Evolutionary conservation across 495 filamentous ascomycete genomes (phyloP), one percentile per base, ranked within the genome.

Genomic region (Friedmanniomyces endolithicus): DNA sequence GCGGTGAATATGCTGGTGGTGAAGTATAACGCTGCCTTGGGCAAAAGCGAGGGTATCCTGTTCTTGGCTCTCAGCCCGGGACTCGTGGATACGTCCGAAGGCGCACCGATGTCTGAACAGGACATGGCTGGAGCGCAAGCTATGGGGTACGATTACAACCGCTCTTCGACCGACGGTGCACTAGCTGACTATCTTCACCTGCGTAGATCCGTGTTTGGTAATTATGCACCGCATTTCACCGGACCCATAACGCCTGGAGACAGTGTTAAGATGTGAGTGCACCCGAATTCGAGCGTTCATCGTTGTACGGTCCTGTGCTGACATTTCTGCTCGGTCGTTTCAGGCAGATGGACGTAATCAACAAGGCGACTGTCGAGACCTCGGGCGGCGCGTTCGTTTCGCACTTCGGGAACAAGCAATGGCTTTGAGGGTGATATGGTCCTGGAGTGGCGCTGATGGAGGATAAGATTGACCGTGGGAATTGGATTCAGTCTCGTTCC

Each of bases 51-150:
- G 25, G 59, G 59, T 3, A 56, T 67, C 44, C 29, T 51, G 0
- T 60, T 64, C 48, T 22, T 65, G 17, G 33, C 50, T 19, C 23
- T 67, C 44, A 56, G 49, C 2, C 65, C 65, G 1, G 63, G 65
- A 12, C 6, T 62, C 2, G 65, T 67, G 0, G 47, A 39, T 17
- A 65, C 53, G 54, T 41, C 23, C n/a, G 48, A 39, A 17, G 24
- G 45, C 11, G 11, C 11, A 16, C 33, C 49, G 24, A 31, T 34
- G 43, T 22, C 47, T 1, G 49, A 49, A 25, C 34, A 53, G 24
- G 49, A 53, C 3, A 24, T 58, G 0, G 49, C 31, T 44, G 51
- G 55, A 1, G 27, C n/a, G 17, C 44, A 54, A 45, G 46, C 49
- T 17, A 58, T 64, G 64, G 25, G 24, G 8, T n/a, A 16, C 6